Base-by-base conservation (phyloP, 345 rosid genomes). In the Hypericum androsaemum region DNA sequence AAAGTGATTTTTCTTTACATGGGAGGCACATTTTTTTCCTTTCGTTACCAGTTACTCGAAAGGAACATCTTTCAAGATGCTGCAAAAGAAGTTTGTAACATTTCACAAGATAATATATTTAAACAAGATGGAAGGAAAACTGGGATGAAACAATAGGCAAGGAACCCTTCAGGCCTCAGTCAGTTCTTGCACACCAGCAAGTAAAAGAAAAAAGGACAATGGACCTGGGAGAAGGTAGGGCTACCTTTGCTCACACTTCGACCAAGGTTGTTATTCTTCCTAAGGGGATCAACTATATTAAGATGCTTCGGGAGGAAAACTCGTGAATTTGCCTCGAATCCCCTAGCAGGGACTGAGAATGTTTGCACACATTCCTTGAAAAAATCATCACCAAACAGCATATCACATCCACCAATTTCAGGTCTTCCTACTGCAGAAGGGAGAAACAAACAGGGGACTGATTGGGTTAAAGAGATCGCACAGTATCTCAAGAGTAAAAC, bases 191-290 rank as follows among this genome's bases (percentile, higher is more conserved):
- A 22, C 32, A 22, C 32, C 32, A 22, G 32, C 32, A 22, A 22
- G 32, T 22, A 22, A 22, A 22, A 22, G 32, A 22, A 22, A 46
- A 13, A 46, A 13, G 16, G 50, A 46, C 14, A 12, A 13, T 7
- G 22, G 22, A 13, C 22, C 8, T 7, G 50, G 22, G 22, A n/a
- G n/a, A 5, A 10, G 22, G 10, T 32, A 14, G 22, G 14, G 14
- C 60, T 66, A 86, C 99, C 94, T 88, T 80, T 83, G 86, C 83
- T 94, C 15, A 94, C 95, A 62, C 97, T 94, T 62, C 97, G 90
- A 22, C 99, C 99, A 48, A 88, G 89, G 71, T 88, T 94, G 67
- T 94, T 94, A 61, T 70, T 77, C 53, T 82, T 84, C 68, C 76
- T 83, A 28, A 94, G 66, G 0, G 97, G 97, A 69, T 94, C 99